Conservation (phyloP, 306 rosid species). For the Prunus mume region DNA sequence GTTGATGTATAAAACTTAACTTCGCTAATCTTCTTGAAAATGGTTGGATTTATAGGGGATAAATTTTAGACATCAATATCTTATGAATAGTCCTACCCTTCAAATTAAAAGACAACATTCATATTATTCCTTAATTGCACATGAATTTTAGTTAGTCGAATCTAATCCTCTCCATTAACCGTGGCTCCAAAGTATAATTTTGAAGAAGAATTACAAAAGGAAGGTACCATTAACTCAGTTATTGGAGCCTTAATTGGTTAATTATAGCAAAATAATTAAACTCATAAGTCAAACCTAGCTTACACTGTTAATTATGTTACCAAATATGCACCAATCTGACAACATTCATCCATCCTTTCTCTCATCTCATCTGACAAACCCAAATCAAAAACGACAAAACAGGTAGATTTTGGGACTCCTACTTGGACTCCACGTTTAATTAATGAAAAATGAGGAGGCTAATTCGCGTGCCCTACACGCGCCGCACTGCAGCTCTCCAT, state of each 20-base stretch:
- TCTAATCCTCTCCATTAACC: too few relatives aligned
- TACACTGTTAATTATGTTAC: not conserved
- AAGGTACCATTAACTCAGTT: too few relatives aligned
- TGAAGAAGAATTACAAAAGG: too few relatives aligned
- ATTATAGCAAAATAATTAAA: not conserved
- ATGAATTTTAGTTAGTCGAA: too few relatives aligned
- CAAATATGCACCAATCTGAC: conserved; percentile 10
- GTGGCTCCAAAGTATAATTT: too few relatives aligned
- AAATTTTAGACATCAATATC: too few relatives aligned
- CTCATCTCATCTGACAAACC: conserved; percentile 34
- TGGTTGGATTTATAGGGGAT: too few relatives aligned
- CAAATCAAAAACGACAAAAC: conserved; percentile 42
- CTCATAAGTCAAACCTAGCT: not conserved
- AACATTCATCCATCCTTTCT: not conserved
- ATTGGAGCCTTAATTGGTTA: not conserved
- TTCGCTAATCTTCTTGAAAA: too few relatives aligned
- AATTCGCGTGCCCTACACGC: conserved; percentile 10
- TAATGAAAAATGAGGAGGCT: not conserved
- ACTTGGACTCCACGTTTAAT: conserved; percentile 44
- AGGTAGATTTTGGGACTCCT: conserved; percentile 43
- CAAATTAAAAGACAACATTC: too few relatives aligned
- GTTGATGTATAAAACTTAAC: too few relatives aligned
- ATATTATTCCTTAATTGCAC: too few relatives aligned
- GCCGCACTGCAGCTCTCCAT: not conserved
- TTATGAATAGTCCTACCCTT: too few relatives aligned